These are phyloP conservation scores for Blastobotrys illinoisensis DNA, from an alignment of 1,139 yeast species.

Conservation along the genomic window DNA sequence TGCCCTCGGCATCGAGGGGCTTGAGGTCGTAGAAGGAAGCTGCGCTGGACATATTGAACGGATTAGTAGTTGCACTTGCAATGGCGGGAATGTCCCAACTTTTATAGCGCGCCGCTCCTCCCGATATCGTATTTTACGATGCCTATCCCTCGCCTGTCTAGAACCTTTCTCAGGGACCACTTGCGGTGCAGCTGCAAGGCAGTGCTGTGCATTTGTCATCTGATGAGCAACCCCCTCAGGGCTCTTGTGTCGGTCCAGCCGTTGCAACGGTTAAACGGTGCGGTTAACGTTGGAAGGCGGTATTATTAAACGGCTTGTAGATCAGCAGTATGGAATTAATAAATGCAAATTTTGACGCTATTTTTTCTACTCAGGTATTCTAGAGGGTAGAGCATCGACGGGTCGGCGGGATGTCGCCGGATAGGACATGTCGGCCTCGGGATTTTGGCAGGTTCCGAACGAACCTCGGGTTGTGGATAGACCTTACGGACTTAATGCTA, in stretches of 20 bases:
- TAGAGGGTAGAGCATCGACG: background rate
- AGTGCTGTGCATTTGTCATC: background rate
- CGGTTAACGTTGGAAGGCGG: no score
- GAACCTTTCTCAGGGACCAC: background rate
- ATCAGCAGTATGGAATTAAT: background rate
- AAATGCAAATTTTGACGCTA: no score
- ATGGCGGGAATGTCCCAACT: background rate
- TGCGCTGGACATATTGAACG: constrained; percentile 25
- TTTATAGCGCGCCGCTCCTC: background rate
- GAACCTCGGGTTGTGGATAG: background rate
- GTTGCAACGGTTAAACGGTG: background rate
- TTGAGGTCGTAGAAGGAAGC: constrained; percentile 49
- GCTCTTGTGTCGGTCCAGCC: background rate
- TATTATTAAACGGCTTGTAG: no score
- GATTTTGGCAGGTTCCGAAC: background rate
- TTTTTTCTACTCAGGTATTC: no score
- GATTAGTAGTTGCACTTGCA: constrained; percentile 1
- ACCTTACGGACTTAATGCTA: background rate
- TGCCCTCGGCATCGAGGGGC: constrained; percentile 53
- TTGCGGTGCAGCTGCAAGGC: background rate
- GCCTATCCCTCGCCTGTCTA: background rate
- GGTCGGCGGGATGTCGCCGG: background rate
- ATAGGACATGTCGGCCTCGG: background rate
- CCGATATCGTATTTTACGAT: background rate
- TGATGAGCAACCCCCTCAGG: background rate